Conservation (phyloP, 805 yeast species). For the Cyberlindnera xishuangbannaensis region DNA sequence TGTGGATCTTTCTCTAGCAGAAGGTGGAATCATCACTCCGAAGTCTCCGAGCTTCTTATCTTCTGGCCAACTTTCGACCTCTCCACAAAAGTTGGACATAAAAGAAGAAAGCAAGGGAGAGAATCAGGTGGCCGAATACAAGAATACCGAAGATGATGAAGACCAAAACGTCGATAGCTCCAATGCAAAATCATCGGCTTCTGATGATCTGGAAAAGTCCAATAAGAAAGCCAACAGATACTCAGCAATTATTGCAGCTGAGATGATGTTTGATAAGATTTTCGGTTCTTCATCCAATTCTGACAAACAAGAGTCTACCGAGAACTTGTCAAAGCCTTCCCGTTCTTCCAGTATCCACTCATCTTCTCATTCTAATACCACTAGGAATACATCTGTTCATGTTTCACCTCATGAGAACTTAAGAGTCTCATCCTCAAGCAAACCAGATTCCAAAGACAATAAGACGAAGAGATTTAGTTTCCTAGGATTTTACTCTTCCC, state of each 20-base stretch:
- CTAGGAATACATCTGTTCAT: constrained; percentile 12
- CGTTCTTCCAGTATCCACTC: constrained; percentile 15
- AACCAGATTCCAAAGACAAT: neutral
- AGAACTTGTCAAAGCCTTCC: constrained; percentile 6
- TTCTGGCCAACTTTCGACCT: constrained; percentile 5
- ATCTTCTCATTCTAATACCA: constrained; percentile 11
- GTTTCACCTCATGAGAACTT: constrained; percentile 7
- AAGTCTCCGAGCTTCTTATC: constrained; percentile 21
- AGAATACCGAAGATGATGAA: neutral
- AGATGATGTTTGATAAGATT: constrained; percentile 24
- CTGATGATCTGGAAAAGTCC: constrained; percentile 10
- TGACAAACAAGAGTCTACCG: constrained; percentile 7
- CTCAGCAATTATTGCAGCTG: constrained; percentile 27
- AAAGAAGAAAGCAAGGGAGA: neutral
- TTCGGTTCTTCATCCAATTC: constrained; percentile 16
- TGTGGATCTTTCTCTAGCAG: constrained; percentile 29
- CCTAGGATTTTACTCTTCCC: constrained; percentile 29
- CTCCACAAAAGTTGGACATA: constrained; percentile 5
- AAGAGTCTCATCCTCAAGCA: constrained; percentile 11
- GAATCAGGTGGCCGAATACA: neutral
- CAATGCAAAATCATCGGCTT: constrained; percentile 1
- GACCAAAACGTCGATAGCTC: neutral
- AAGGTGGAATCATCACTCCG: constrained; percentile 33
- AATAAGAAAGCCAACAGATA: constrained; percentile 23
- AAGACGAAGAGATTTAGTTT: constrained; percentile 37